Evolutionary conservation across 805 yeast genomes (phyloP).

Genomic region (Teunomyces panamensis): DNA sequence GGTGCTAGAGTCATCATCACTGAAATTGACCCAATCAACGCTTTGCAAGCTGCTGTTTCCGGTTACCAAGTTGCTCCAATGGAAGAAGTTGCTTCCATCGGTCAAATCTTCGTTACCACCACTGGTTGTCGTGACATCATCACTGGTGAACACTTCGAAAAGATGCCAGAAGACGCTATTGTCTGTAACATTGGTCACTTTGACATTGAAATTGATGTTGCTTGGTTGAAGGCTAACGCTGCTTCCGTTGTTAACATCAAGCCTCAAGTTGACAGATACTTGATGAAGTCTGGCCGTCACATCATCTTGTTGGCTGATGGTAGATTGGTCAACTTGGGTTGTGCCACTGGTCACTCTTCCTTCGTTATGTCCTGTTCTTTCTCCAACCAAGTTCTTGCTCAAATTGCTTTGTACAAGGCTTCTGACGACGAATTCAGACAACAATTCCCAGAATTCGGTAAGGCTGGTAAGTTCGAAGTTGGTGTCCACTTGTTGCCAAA

Average conservation of each 20-base stretch:
- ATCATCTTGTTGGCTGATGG: conserved; percentile 96
- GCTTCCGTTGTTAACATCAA: conserved; percentile 92
- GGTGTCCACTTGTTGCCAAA: conserved; percentile 98
- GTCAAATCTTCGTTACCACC: conserved; percentile 98
- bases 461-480: conserved; percentile 83
- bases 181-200: conserved; percentile 99
- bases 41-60: conserved; percentile 98
- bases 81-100: conserved; percentile 87
- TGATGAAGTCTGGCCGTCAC: conserved; percentile 86
- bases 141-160: conserved; percentile 78
- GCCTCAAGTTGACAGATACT: conserved; percentile 98
- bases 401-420: conserved; percentile 94
- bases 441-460: conserved; percentile 83
- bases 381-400: conserved; percentile 99
- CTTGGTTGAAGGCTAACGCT: conserved; percentile 96
- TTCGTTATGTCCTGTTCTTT: conserved; percentile 99
- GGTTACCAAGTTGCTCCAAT: conserved; percentile 96
- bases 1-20: conserved; percentile 98
- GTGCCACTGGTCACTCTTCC: conserved; percentile 99
- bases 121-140: conserved; percentile 99
- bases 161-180: conserved; percentile 98
- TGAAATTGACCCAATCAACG: conserved; percentile 98
- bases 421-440: conserved; percentile 75
- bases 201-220: conserved; percentile 98
- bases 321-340: conserved; percentile 98